Evolutionary conservation across 179 eudicot species (phyloP).

Genomic region (Corrigiola litoralis): DNA sequence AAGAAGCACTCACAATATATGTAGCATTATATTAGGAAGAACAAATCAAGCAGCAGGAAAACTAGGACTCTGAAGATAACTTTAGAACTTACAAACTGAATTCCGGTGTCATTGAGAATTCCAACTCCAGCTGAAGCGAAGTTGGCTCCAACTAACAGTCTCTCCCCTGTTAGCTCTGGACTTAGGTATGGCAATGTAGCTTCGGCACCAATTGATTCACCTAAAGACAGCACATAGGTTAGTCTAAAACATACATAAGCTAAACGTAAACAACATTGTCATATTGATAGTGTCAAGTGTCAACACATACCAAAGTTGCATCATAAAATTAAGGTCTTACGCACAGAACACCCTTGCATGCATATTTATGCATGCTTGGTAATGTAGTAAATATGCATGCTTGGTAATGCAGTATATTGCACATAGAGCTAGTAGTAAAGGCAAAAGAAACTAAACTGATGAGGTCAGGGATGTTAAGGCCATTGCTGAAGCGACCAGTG

Average conservation of each 20-base stretch:
- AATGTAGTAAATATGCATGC: not conserved
- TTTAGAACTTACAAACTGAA: slow-evolving; percentile 62
- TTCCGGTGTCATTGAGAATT: slow-evolving; percentile 81
- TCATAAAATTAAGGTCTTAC: too few relatives aligned
- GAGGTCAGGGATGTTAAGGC: slow-evolving; percentile 58
- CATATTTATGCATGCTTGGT: not conserved
- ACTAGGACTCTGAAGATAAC: too few relatives aligned
- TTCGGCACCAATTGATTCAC: slow-evolving; percentile 52
- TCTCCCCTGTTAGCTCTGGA: slow-evolving; percentile 49
- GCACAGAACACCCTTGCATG: too few relatives aligned
- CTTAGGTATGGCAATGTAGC: slow-evolving; percentile 72
- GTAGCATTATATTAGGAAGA: not conserved
- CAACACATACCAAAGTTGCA: too few relatives aligned
- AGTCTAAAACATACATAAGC: not conserved
- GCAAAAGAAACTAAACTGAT: slow-evolving; percentile 40
- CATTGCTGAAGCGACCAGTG: slow-evolving; percentile 68
- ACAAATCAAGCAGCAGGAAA: not conserved
- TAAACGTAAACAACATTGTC: too few relatives aligned
- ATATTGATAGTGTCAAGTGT: too few relatives aligned
- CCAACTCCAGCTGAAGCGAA: slow-evolving; percentile 95
- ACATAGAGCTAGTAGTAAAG: not conserved
- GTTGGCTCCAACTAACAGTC: slow-evolving; percentile 68
- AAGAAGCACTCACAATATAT: too few relatives aligned
- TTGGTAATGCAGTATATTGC: not conserved
- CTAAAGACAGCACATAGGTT: slow-evolving; percentile 25